Evolutionary conservation across 2,329 filamentous ascomycete species (phyloP), one percentile per base, ranked within the genome.

Genomic region (Calonectria hawksworthii): DNA sequence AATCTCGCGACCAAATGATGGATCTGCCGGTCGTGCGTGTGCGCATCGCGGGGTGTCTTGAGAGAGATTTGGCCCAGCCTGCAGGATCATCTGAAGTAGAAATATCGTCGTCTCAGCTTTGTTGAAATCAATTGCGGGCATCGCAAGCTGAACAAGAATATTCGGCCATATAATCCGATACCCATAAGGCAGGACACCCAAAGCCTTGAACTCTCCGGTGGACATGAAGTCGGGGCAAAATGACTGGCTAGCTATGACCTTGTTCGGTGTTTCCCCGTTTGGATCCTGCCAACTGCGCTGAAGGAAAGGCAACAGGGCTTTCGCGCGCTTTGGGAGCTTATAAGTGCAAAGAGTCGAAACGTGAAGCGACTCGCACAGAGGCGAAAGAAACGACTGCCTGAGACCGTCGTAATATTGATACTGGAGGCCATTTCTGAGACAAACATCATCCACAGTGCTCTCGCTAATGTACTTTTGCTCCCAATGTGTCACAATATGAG

Each of bases 171-270:
- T 72, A 2, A 78, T 71, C 0, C 61, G 51, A 30, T 76, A 65
- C 1, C 81, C 79, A 1, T 71, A 76, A 0, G 74, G 77, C 0
- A 82, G 23, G 1, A 36, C 38, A 32, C 68, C 61, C 8, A 82
- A 13, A 2, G 87, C 84, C 66, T 90, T 89, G 79, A 87, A 93
- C 68, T 94, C 91, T 0, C 88, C 87, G 0, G 91, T 73, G 0
- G 88, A 85, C 70, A 94, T 83, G 28, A 87, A 78, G 0, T 71
- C 14, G 0, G 92, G 90, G 64, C 90, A 92, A 0, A 80, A 66
- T 0, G 77, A 82, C 72, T 91, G 89, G 1, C 79, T 81, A 0
- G 91, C 86, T 16, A 94, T 86, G 0, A 90, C 87, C 0, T 85
- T 76, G 71, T 94, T 94, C 0, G 89, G 84, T 0, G 76, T 75